Percentiles rank a stretch among this genome's conserved stretches.
These are phyloP conservation scores for Pythium dissotocum DNA, from an alignment of 352 stramenopile species.

Conservation along the genomic window DNA sequence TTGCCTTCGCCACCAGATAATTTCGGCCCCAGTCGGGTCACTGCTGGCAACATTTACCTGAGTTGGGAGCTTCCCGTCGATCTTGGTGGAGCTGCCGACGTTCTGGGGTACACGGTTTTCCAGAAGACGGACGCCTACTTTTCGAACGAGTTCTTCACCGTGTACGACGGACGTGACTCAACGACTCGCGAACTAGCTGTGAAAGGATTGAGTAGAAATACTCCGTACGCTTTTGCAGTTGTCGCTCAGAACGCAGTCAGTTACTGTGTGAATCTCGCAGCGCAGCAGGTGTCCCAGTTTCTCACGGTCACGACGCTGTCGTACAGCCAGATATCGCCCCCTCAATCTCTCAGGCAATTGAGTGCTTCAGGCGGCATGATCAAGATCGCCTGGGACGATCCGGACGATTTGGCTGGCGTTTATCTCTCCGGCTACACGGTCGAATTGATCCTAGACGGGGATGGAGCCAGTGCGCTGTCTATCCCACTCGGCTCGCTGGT, in stretches of 20 bases:
- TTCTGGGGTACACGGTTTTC: slow-evolving; percentile 58
- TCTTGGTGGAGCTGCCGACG: slow-evolving; percentile 40
- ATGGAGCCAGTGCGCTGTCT: background rate
- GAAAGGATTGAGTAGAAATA: slow-evolving; percentile 34
- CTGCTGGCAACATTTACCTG: slow-evolving; percentile 55
- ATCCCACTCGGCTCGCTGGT: slow-evolving; percentile 15
- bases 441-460: slow-evolving; percentile 20
- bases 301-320: slow-evolving; percentile 37
- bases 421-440: slow-evolving; percentile 43
- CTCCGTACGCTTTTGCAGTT: slow-evolving; percentile 46
- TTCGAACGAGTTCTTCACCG: slow-evolving; percentile 33
- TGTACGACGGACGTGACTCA: slow-evolving; percentile 61
- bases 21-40: slow-evolving; percentile 36
- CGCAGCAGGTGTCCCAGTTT: slow-evolving; percentile 29
- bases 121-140: slow-evolving; percentile 32
- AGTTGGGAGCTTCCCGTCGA: slow-evolving; percentile 52
- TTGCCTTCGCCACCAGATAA: slow-evolving; percentile 47
- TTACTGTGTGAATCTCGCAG: slow-evolving; percentile 40
- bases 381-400: slow-evolving; percentile 43
- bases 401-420: slow-evolving; percentile 53
- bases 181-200: slow-evolving; percentile 23
- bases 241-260: slow-evolving; percentile 49
- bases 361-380: slow-evolving; percentile 43
- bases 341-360: slow-evolving; percentile 25
- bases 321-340: slow-evolving; percentile 34